Evolutionary conservation across 2,329 filamentous ascomycete species (phyloP).

Genomic region (Paraconiothyrium brasiliense): DNA sequence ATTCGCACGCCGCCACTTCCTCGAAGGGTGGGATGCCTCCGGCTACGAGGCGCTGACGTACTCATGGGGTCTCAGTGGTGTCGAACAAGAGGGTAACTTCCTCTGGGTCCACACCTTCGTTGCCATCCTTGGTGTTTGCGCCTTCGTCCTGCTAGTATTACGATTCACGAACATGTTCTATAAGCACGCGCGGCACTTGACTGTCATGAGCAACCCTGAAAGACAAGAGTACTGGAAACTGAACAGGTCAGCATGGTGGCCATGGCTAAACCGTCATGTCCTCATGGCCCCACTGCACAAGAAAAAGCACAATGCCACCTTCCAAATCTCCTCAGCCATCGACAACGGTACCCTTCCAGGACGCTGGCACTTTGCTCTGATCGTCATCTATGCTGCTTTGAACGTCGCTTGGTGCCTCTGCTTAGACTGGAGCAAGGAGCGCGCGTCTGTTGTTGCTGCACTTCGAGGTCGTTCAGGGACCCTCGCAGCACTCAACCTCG

Average conservation of each 20-base stretch:
- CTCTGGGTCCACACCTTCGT: slow-evolving; percentile 57
- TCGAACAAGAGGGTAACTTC: slow-evolving; percentile 59
- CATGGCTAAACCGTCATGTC: slow-evolving; percentile 71
- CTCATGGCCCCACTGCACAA: slow-evolving; percentile 75
- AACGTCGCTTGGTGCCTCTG: slow-evolving; percentile 82
- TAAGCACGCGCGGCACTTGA: slow-evolving; percentile 57
- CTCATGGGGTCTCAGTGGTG: slow-evolving; percentile 57
- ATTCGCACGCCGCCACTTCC: slow-evolving; percentile 34
- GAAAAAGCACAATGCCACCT: slow-evolving; percentile 79
- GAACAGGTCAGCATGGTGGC: slow-evolving; percentile 57
- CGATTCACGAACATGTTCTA: slow-evolving; percentile 54
- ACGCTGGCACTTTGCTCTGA: slow-evolving; percentile 76
- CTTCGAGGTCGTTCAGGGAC: slow-evolving; percentile 86
- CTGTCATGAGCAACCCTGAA: slow-evolving; percentile 53
- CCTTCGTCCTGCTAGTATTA: slow-evolving; percentile 51
- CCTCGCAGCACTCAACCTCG: slow-evolving; percentile 87
- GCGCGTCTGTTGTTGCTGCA: slow-evolving; percentile 74
- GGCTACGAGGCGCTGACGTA: slow-evolving; percentile 46
- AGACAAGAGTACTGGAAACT: slow-evolving; percentile 57
- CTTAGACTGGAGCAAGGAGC: slow-evolving; percentile 65
- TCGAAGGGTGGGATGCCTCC: slow-evolving; percentile 42
- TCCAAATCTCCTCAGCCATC: slow-evolving; percentile 73
- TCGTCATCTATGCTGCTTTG: slow-evolving; percentile 72
- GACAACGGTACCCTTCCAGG: slow-evolving; percentile 81
- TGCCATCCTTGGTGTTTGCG: slow-evolving; percentile 46